phyloP scores from a whole-genome alignment of 371 early-diverging fungal genomes.

The Mortierella sp. region DNA sequence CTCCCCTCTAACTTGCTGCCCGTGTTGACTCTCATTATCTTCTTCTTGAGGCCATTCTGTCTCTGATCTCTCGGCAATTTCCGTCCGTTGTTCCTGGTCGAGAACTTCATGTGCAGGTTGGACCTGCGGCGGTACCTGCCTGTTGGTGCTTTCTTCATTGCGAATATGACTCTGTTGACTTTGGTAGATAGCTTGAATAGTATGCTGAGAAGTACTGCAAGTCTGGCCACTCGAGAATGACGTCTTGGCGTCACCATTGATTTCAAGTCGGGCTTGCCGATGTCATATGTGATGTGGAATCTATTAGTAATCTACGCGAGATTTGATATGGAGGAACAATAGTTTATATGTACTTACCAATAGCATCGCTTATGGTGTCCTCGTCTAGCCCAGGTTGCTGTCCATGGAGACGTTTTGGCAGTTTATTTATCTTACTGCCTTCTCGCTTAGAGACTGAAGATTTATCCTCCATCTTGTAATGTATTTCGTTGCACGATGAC shows the following conservation, averaged over 20 bases:
- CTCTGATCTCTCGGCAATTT: not conserved
- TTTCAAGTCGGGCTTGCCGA: not conserved
- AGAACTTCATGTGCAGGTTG: not conserved
- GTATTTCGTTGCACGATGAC: not conserved
- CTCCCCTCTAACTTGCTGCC: conserved; percentile 20
- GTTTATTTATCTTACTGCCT: not conserved
- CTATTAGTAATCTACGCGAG: not conserved
- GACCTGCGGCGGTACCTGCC: too few species aligned
- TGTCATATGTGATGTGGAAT: not conserved
- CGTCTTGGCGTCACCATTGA: not conserved
- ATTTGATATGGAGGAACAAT: too few species aligned
- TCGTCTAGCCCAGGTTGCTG: not conserved
- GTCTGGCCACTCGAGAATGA: not conserved
- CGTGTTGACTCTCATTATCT: not conserved
- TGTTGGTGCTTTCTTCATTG: not conserved
- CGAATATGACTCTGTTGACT: not conserved
- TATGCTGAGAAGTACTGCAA: not conserved
- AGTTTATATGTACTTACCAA: not conserved
- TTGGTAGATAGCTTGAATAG: not conserved
- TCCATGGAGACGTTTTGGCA: not conserved
- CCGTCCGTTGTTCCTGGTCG: not conserved
- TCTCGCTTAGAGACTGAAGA: not conserved
- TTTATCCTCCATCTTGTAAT: not conserved
- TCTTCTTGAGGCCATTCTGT: not conserved
- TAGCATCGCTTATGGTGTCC: not conserved